Evolutionary conservation across 176 grass and related monocot genomes (phyloP), one percentile per base, ranked within the genome.

Genomic region (Tillandsia leiboldiana): DNA sequence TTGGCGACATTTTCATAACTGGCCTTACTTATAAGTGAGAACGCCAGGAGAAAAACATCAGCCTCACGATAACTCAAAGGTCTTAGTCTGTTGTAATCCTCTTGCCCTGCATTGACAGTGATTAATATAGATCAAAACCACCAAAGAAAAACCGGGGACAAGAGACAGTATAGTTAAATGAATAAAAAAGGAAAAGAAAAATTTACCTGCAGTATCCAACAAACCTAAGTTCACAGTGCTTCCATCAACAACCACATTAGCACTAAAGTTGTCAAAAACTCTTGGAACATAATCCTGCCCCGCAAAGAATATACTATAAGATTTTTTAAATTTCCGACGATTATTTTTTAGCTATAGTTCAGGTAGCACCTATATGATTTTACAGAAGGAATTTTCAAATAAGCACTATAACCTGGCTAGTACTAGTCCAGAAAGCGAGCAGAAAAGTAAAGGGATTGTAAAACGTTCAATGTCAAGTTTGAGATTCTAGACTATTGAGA

Each of bases 181-280:
- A 58, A 29, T 3, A 53, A 22, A 49, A 12, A 29, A 54, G 10
- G 15, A 50, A 76, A 13, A 52, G 26, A 12, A 53, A 64, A 47
- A 53, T 68, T 58, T 13, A 77, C 75, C 75, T 77, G 75, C 75
- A 70, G 75, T 77, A 22, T 77, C 75, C 75, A 65, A 77, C 22
- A 77, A 65, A 28, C 75, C 75, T 29, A 77, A 65, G 29, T 77
- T 77, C 47, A 77, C 75, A 58, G 75, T 77, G 63, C 51, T 77
- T 59, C 75, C 75, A 69, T 77, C 75, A 14, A 77, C 75, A 0
- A 77, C 75, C 53, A 77, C 75, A 70, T 77, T 77, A 52, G 75
- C 75, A 20, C 75, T 77, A 67, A 77, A 77, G 51, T 77, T 77
- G 51, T 77, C 75, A 69, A 77, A 77, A 28, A 70, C 75, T 47